phyloP scores from a whole-genome alignment of 345 rosid genomes.

The Pistacia atlantica region DNA sequence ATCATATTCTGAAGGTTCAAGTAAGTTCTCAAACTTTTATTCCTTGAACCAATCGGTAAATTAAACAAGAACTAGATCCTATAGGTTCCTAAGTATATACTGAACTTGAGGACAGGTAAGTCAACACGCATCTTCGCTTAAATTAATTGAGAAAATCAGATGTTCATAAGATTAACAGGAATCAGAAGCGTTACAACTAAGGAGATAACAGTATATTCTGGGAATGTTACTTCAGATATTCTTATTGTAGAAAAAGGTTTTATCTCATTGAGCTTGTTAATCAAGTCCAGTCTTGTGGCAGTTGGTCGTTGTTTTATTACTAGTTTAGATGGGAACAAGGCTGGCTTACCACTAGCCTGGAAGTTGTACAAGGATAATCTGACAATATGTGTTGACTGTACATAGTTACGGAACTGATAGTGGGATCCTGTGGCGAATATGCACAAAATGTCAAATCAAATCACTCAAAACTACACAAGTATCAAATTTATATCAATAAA shows the following conservation, averaged over 20 bases:
- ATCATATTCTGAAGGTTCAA: neutral
- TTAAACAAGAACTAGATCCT: neutral
- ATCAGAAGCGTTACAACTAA: neutral
- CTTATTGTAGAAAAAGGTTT: too few species aligned
- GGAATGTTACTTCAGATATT: neutral
- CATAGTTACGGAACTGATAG: too few species aligned
- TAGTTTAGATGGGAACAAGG: neutral
- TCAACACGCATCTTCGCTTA: slow-evolving; percentile 1
- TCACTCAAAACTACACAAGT: too few species aligned
- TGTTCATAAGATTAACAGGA: neutral
- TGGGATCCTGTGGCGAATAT: too few species aligned
- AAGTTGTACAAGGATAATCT: neutral
- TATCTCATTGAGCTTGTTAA: neutral
- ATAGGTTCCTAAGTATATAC: neutral
- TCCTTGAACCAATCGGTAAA: slow-evolving; percentile 9
- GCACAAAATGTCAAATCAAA: too few species aligned
- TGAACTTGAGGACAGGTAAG: neutral
- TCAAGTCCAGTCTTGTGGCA: neutral
- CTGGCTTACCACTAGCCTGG: neutral
- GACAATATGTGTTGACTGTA: neutral
- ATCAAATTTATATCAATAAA: too few species aligned
- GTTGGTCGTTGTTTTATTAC: too few species aligned
- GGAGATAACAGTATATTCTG: neutral
- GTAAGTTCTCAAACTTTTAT: neutral
- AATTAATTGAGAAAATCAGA: neutral